Conservation (phyloP, 352 stramenopile genomes). For the Phytopythium montanum region DNA sequence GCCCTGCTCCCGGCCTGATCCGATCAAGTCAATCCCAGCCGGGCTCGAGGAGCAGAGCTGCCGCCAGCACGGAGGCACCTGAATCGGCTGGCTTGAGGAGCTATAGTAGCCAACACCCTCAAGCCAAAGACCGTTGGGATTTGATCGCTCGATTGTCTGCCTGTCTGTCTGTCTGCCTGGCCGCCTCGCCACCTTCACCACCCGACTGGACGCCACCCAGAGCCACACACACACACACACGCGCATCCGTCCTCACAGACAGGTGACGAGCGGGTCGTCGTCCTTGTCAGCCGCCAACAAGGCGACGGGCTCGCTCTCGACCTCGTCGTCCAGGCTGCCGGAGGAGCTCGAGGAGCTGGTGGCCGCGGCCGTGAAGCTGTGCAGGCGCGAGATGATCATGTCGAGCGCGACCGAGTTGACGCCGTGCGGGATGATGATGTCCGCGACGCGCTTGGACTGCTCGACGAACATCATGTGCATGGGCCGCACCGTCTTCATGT, state of each 20-base stretch:
- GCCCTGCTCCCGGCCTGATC: neutral
- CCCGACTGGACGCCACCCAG: neutral
- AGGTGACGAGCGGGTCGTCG: neutral
- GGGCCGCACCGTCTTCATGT: conserved; percentile 95
- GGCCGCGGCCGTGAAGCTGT: conserved; percentile 59
- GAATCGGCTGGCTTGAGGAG: neutral
- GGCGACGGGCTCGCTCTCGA: conserved; percentile 40
- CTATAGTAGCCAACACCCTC: neutral
- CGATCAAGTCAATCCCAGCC: conserved; percentile 11
- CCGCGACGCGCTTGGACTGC: conserved; percentile 92
- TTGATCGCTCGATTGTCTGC: conserved; percentile 4
- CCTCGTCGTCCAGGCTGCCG: conserved; percentile 32
- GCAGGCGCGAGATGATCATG: conserved; percentile 91
- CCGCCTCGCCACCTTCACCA: neutral
- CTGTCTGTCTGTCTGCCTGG: neutral
- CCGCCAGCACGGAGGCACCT: conserved; percentile 25
- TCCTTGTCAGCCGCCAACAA: no score
- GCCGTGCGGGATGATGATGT: conserved; percentile 95
- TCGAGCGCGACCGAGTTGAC: conserved; percentile 93
- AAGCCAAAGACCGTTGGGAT: neutral
- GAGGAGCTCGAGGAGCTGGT: conserved; percentile 17
- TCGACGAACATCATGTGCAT: conserved; percentile 99
- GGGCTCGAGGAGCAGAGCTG: conserved; percentile 32
- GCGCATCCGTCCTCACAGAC: conserved; percentile 1
- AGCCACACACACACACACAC: conserved; percentile 7